Conservation (phyloP, 345 rosid species). For the Passiflora organensis region DNA sequence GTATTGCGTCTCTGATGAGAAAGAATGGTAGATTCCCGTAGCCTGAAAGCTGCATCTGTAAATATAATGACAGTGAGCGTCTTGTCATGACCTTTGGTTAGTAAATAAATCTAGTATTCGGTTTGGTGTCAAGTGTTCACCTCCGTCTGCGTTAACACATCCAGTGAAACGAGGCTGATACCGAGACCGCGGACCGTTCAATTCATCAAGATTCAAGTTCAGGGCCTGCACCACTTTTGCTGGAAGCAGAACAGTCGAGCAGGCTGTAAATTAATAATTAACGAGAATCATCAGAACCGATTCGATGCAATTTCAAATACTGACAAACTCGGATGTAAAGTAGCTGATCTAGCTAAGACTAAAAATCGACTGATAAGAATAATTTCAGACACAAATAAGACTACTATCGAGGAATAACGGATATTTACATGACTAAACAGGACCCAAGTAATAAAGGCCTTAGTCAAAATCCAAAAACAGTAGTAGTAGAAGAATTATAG, state of each 20-base stretch:
- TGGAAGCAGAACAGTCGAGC: slow-evolving; percentile 66
- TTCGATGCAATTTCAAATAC: background rate
- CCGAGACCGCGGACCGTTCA: slow-evolving; percentile 26
- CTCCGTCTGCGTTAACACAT: slow-evolving; percentile 7
- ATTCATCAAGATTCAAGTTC: slow-evolving; percentile 48
- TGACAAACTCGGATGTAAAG: background rate
- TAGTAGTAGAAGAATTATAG: background rate
- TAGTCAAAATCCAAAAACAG: background rate
- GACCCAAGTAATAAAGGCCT: no score
- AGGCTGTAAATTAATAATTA: slow-evolving; percentile 10
- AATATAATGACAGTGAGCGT: background rate
- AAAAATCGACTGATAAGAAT: no score
- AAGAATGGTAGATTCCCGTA: slow-evolving; percentile 6
- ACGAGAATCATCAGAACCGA: background rate
- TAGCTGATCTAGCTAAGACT: no score
- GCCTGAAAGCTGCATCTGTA: slow-evolving; percentile 22
- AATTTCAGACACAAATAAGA: no score
- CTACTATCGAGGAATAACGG: no score
- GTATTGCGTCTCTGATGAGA: slow-evolving; percentile 24
- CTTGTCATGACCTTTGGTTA: no score
- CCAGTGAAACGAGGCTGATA: slow-evolving; percentile 29
- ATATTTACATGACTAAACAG: no score
- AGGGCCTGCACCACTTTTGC: slow-evolving; percentile 74
- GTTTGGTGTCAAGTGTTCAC: slow-evolving; percentile 5
- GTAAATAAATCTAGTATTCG: background rate